Evolutionary conservation across 164 flowering plant species (phyloP).

Genomic region (Magnolia sinica): DNA sequence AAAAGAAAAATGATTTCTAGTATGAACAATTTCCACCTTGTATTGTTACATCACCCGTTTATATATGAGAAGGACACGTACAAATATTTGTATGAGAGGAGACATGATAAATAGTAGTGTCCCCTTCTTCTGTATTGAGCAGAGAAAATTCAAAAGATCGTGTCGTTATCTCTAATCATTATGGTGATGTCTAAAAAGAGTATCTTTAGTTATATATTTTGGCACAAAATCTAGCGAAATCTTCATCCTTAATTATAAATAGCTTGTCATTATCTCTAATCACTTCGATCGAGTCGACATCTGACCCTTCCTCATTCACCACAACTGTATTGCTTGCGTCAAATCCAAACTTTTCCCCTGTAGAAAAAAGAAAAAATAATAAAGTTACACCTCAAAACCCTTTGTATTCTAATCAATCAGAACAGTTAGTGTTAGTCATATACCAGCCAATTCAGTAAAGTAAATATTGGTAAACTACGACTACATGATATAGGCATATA

Average conservation of each 20-base stretch:
- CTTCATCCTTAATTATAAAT: constrained; percentile 42
- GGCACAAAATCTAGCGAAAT: not conserved
- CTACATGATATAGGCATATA: not conserved
- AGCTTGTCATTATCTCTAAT: constrained; percentile 85
- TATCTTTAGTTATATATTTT: not conserved
- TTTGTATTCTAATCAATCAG: not conserved
- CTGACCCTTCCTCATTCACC: constrained; percentile 70
- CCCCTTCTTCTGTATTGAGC: not conserved
- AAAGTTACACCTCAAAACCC: not conserved
- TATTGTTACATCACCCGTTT: not conserved
- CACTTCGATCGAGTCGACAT: constrained; percentile 75
- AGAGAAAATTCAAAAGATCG: not conserved
- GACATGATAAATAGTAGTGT: not conserved
- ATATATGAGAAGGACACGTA: not conserved
- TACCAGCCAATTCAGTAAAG: not conserved
- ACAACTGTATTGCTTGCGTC: constrained; percentile 47
- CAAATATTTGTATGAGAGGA: not conserved
- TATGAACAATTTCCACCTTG: not conserved
- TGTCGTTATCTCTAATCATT: not conserved
- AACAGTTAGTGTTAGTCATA: not conserved
- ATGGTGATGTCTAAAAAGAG: not conserved
- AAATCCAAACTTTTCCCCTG: constrained; percentile 72
- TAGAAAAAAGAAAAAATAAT: constrained; percentile 1
- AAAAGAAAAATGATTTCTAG: too few relatives aligned
- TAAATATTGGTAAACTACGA: too few relatives aligned